Percentiles rank a stretch among this genome's conserved stretches.
These are phyloP conservation scores for Huntiella moniliformis DNA, from an alignment of 2,329 filamentous ascomycete genomes.

Conservation along the genomic window DNA sequence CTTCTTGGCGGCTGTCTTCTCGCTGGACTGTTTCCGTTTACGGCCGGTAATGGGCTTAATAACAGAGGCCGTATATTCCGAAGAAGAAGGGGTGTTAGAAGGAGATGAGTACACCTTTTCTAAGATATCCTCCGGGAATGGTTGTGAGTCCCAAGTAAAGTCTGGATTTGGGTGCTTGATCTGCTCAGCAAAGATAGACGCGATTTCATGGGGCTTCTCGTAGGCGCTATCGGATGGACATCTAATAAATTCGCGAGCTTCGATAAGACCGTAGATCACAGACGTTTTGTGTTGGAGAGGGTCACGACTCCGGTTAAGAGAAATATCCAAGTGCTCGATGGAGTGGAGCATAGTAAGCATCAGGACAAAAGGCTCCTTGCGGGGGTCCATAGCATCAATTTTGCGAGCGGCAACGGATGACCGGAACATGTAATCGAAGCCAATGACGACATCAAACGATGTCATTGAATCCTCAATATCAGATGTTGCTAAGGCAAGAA, in stretches of 20 bases:
- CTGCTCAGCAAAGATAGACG: conserved; percentile 27
- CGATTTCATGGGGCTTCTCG: conserved; percentile 27
- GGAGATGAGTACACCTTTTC: conserved; percentile 27
- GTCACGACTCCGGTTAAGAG: conserved; percentile 21
- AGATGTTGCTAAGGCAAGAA: conserved; percentile 24
- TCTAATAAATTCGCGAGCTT: conserved; percentile 21
- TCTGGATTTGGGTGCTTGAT: conserved; percentile 22
- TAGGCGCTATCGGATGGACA: conserved; percentile 22
- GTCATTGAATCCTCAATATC: conserved; percentile 20
- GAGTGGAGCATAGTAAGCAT: conserved; percentile 31
- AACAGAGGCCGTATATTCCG: background rate
- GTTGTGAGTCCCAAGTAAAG: conserved; percentile 28
- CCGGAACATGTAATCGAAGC: conserved; percentile 33
- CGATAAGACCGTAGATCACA: conserved; percentile 22
- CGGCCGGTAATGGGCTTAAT: conserved; percentile 4
- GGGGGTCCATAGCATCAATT: conserved; percentile 13
- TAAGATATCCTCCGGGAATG: conserved; percentile 29
- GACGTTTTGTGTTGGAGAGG: conserved; percentile 29
- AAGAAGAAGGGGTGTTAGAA: conserved; percentile 11
- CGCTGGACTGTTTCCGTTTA: conserved; percentile 24
- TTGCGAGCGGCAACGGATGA: conserved; percentile 18
- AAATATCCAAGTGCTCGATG: conserved; percentile 35
- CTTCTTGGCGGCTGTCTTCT: conserved; percentile 5
- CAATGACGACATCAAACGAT: conserved; percentile 31
- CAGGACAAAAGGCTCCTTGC: conserved; percentile 26